These are phyloP conservation scores for Fragilaria crotonensis DNA, from an alignment of 108 stramenopile genomes.

Conservation along the genomic window DNA sequence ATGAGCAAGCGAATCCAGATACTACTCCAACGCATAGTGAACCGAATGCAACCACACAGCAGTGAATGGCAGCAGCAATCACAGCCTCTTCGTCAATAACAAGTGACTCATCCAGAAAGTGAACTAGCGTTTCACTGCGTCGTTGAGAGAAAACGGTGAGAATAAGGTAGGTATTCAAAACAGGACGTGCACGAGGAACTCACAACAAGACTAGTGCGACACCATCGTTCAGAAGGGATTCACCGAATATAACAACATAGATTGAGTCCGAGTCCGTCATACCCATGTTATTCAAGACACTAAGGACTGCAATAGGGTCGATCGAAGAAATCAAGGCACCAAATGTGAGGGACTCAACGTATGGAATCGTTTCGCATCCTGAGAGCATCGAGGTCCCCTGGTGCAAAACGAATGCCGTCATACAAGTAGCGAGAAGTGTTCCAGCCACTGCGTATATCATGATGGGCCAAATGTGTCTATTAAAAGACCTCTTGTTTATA, in stretches of 20 bases:
- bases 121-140: slow-evolving; percentile 53
- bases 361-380: slow-evolving; percentile 48
- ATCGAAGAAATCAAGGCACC: slow-evolving; percentile 85
- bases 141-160: too few relatives aligned
- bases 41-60: slow-evolving; percentile 76
- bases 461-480: slow-evolving; percentile 69
- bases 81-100: slow-evolving; percentile 55
- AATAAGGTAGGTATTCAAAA: too few relatives aligned
- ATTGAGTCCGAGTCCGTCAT: slow-evolving; percentile 69
- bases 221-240: slow-evolving; percentile 93
- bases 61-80: slow-evolving; percentile 63
- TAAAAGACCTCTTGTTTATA: slow-evolving; percentile 75
- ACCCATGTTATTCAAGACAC: slow-evolving; percentile 68
- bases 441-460: slow-evolving; percentile 69
- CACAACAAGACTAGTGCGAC: slow-evolving; percentile 65
- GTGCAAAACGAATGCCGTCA: slow-evolving; percentile 71
- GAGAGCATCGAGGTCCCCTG: slow-evolving; percentile 36
- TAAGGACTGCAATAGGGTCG: slow-evolving; percentile 82
- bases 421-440: slow-evolving; percentile 63
- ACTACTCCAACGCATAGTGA: slow-evolving; percentile 69
- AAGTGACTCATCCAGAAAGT: slow-evolving; percentile 76
- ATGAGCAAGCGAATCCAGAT: slow-evolving; percentile 49
- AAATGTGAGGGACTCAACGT: slow-evolving; percentile 74
- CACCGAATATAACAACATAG: slow-evolving; percentile 90
- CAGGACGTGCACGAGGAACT: too few relatives aligned